Base-by-base conservation (phyloP, 2,329 filamentous ascomycete species). In the Fusarium multiceps region DNA sequence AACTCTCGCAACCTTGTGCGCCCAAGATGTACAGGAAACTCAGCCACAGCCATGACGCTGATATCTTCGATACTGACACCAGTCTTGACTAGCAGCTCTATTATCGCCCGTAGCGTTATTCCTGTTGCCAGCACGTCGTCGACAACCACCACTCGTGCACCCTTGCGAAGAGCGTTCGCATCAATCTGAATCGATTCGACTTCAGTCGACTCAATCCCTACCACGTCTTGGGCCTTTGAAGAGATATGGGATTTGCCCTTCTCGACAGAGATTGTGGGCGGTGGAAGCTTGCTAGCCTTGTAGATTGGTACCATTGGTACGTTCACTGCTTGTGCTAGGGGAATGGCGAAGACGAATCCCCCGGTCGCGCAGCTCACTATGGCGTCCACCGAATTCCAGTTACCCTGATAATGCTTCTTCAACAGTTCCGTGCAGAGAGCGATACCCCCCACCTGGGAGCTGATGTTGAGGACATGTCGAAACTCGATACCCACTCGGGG, bases 71-170 rank as follows among this genome's bases (percentile, higher is more conserved):
- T 37, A n/a, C 48, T 11, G 18, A 88, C 66, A 0, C 83, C 83
- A 63, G 78, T 81, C 69, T 84, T 50, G 2, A 42, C 14, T 27
- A 90, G 73, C 3, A 90, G 77, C 68, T 80, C 68, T 34, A 90
- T 69, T 37, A 88, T 80, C 9, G 85, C 86, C 74, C 79, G 84
- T 40, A 90, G 82, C 4, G 87, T 89, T 68, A 80, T 69, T 2
- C 87, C 87, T 0, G 84, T 86, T 8, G 88, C 81, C 59, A 90
- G 82, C 28, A 89, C 87, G 75, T 90, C 88, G 62, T 90, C 88
- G 7, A 90, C 81, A 0, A 76, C 81, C n/a, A 89, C 79, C 13
- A 89, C 83, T 6, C 78, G 79, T 6, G 75, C 77, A 2, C 77
- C 81, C 37, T 27, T 72, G 0, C 78, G 70, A 20, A 90, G 32